Percentiles rank a stretch among this genome's conserved stretches.
These are phyloP conservation scores for Neltuma alba DNA, from an alignment of 306 rosid species.

Conservation along the genomic window DNA sequence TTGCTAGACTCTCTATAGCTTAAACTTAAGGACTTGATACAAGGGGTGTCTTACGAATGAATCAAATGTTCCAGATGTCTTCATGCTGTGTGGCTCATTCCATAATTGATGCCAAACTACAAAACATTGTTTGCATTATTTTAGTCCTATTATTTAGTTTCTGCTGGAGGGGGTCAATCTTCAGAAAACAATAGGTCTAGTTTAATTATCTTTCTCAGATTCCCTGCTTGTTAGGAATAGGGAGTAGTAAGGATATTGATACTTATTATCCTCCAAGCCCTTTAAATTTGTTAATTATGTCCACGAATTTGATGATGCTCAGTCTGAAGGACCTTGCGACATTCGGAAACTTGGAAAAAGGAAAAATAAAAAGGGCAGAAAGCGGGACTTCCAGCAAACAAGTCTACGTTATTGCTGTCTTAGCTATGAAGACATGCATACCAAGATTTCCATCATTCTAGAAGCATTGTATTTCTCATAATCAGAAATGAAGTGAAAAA, in stretches of 20 bases:
- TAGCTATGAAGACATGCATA: no score
- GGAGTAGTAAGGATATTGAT: no score
- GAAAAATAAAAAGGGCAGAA: no score
- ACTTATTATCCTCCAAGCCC: no score
- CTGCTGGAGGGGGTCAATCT: background rate
- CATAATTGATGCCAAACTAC: background rate
- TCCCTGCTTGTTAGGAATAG: background rate
- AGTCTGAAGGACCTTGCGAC: no score
- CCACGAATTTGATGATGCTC: no score
- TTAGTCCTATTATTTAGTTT: background rate
- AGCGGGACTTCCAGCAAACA: no score
- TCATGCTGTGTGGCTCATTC: slow-evolving; percentile 7
- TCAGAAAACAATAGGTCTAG: background rate
- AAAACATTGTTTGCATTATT: background rate
- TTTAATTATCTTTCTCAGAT: background rate
- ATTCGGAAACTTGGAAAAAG: no score
- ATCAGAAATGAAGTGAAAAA: background rate
- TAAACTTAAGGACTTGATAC: background rate
- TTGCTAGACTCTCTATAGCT: background rate
- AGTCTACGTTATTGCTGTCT: no score
- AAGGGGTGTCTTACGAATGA: background rate
- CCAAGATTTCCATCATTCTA: no score
- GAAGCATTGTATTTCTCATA: background rate
- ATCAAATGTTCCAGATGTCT: slow-evolving; percentile 24
- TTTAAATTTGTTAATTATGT: no score